A percentile compares a stretch with the other conserved stretches of the same genome.
These are phyloP conservation scores for Botryotinia calthae DNA, from an alignment of 2,329 filamentous ascomycete species.

Conservation along the genomic window DNA sequence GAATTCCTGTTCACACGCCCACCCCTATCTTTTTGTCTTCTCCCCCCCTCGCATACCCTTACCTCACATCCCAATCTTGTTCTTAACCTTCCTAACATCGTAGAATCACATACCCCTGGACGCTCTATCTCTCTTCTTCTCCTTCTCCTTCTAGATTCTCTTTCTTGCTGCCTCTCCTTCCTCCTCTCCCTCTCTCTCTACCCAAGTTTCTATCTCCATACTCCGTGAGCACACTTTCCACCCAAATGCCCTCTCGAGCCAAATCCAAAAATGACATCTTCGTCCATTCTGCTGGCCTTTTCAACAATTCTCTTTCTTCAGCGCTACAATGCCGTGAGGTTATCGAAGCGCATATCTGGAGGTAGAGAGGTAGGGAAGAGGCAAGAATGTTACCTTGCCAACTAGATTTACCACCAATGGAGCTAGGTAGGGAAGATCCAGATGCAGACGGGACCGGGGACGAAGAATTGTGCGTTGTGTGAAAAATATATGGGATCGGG, in stretches of 20 bases:
- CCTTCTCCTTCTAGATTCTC: background rate
- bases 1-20: background rate
- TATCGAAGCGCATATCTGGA: constrained; percentile 2
- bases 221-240: background rate
- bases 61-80: background rate
- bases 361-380: constrained; percentile 5
- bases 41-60: background rate
- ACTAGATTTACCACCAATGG: background rate
- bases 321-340: background rate
- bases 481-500: background rate
- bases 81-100: background rate
- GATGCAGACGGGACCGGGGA: background rate
- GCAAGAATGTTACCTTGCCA: constrained; percentile 15
- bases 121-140: background rate
- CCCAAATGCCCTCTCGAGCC: background rate
- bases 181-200: background rate
- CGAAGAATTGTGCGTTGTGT: background rate
- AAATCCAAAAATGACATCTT: constrained; percentile 12
- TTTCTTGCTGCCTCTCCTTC: background rate
- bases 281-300: background rate
- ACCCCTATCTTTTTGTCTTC: background rate
- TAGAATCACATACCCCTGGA: background rate
- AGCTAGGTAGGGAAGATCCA: too few relatives aligned
- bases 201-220: background rate
- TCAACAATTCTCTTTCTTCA: background rate